Evolutionary conservation across 257 asterid species (phyloP), one percentile per base, ranked within the genome.

Genomic region (Gynochthodes officinalis): DNA sequence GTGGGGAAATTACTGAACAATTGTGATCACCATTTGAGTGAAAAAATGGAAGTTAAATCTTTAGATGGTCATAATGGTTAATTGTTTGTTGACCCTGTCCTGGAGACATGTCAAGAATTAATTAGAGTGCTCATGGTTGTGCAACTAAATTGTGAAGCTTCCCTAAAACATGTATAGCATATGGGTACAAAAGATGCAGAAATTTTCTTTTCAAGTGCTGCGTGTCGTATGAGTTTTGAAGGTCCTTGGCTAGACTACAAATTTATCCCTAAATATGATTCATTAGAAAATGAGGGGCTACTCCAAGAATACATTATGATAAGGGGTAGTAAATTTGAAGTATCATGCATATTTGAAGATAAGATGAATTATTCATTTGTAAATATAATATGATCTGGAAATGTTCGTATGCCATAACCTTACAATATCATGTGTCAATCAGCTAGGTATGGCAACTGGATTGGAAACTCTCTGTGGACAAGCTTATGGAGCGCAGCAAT

Each of bases 391-490:
- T 23, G 48, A 4, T 30, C 14, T 46, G 44, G 27, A 72, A 72
- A 23, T 73, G 77, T 28, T 55, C 11, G 25, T 50, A 33, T 14
- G n/a, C 13, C 13, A 9, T 2, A 49, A 58, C 15, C 42, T 66
- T 0, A 39, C 28, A 53, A 19, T 52, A 39, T 27, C n/a, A 55
- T 53, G 71, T 57, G 61, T 4, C 39, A 33, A 44, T 58, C 73
- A 86, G 92, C 84, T 86, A 9, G 92, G 92, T 59, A 73, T 87
- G 75, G 90, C 80, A 15, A 85, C 90, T 52, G 96, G 86, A 0
- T 40, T 87, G 71, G 91, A 89, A 74, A 87, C 96, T 27, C 84
- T 89, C 0, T 87, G 91, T 55, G 93, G 96, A 59, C 90, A 89
- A 66, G 93, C 96, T 3, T 84, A 84, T 49, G 96, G 91, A 14